These are phyloP conservation scores for Alternaria sp. DNA, from an alignment of 2,329 filamentous ascomycete species.

Conservation along the genomic window DNA sequence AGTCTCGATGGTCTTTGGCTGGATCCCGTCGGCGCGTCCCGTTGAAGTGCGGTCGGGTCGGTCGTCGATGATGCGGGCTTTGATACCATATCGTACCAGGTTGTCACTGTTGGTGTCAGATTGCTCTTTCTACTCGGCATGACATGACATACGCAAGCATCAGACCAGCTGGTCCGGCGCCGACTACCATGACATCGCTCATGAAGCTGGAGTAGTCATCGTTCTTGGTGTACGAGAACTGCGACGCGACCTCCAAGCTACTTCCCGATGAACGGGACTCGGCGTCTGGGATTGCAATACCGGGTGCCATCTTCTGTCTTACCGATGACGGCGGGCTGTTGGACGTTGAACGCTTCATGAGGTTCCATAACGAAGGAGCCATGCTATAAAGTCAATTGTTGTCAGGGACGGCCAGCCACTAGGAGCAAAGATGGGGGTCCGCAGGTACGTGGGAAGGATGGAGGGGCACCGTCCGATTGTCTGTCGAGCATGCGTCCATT, in stretches of 20 bases:
- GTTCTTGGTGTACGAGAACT: constrained; percentile 25
- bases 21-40: constrained; percentile 74
- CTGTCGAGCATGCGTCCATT: constrained; percentile 36
- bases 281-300: constrained; percentile 32
- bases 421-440: constrained; percentile 40
- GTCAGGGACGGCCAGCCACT: constrained; percentile 20
- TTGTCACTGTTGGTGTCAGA: constrained; percentile 54
- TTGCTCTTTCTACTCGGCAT: neutral
- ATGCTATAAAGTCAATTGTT: constrained; percentile 37
- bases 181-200: constrained; percentile 53
- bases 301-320: constrained; percentile 47
- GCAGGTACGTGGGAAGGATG: constrained; percentile 23
- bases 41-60: constrained; percentile 72
- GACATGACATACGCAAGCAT: constrained; percentile 52
- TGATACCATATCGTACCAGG: constrained; percentile 71
- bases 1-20: constrained; percentile 81
- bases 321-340: constrained; percentile 35
- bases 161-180: constrained; percentile 54
- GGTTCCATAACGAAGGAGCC: constrained; percentile 42
- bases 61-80: constrained; percentile 72
- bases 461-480: constrained; percentile 29
- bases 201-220: constrained; percentile 45
- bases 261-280: constrained; percentile 36
- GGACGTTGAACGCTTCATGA: constrained; percentile 47
- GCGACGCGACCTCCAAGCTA: constrained; percentile 31